Base-by-base conservation (phyloP, 495 filamentous ascomycete genomes). In the Rostrohypoxylon terebratum region DNA sequence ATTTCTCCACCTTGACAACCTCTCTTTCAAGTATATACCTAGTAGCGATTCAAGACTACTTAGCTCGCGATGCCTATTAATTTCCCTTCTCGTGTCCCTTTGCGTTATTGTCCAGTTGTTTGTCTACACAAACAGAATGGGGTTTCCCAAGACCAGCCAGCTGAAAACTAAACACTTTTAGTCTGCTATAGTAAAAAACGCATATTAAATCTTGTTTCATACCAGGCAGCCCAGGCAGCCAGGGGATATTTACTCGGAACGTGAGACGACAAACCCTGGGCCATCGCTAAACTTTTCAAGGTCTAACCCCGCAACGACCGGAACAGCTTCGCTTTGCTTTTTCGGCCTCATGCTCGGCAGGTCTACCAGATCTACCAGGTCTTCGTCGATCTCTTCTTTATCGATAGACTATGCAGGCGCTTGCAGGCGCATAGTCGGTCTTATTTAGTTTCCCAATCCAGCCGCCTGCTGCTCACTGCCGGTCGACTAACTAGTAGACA, bases 261-360 rank as follows among this genome's bases (percentile, higher is more conserved):
- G 13, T 31, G 48, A 31, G 23, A 53, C 48, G 23, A 13, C 48
- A 23, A 53, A 53, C 48, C 23, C 23, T n/a, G 5, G 28, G 23
- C 4, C 3, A 4, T 57, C n/a, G 3, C 5, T 14, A 38, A 38
- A 42, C 9, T 50, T n/a, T 16, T 18, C 31, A 48, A 50, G 38
- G 44, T 53, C 23, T 11, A 42, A 63, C 61, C 50, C 61, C 54
- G 18, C 63, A 44, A 50, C 28, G 18, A 18, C 34, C 11, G 7
- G 47, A 23, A 25, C 13, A 50, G 23, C 16, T 10, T 42, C n/a
- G n/a, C 38, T 42, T 21, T 25, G 3, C 5, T 36, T 59, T 51
- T 63, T 72, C 69, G 63, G 69, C 23, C 59, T 51, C 61, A 67
- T 68, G 23, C 64, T 57, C 44, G 63, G 69, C 44, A 48, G 57